Base-by-base conservation (phyloP, 2,329 filamentous ascomycete species). In the Podosphaera fusca region DNA sequence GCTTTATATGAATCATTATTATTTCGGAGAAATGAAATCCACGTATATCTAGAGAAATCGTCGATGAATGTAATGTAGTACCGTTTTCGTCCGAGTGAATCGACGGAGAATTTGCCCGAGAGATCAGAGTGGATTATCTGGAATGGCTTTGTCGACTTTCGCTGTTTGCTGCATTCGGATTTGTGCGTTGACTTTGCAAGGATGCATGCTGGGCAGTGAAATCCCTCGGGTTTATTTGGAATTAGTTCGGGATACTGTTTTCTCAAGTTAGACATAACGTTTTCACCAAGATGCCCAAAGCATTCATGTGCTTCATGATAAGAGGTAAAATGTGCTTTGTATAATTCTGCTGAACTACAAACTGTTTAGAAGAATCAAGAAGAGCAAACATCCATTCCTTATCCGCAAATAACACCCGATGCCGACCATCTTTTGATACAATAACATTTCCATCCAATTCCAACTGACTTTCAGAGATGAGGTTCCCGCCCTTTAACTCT, bases 51-150 rank as follows among this genome's bases (percentile, higher is more conserved):
- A 33, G 49, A 51, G 21, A 9, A 51, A 14, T 51, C 29, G 30
- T 51, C 49, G 30, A 51, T 51, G 30, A 51, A 54, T 54, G 51
- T 54, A 54, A 54, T 54, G 29, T 54, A 38, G 38, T 54, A 38
- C 35, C 35, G 10, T 51, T 51, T 51, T n/a, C 49, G 21, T 2
- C 29, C 49, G 9, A 51, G 30, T 51, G 21, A 51, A 29, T 51
- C 31, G 30, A 51, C 49, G 31, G 49, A 51, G 8, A 51, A 51
- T 30, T 51, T 34, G 6, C 49, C 49, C 10, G 49, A 51, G 30
- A 51, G 49, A 33, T 51, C 49, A n/a, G 30, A 51, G 3, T 33
- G 3, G 31, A 7, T 34, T 3, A 51, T 51, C 31, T 51, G 10
- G 33, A 51, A 51, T 33, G n/a, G 21, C n/a, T 51, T 7, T 31